These are phyloP conservation scores for Cercospora citrullina DNA, from an alignment of 2,329 filamentous ascomycete species.

Conservation along the genomic window DNA sequence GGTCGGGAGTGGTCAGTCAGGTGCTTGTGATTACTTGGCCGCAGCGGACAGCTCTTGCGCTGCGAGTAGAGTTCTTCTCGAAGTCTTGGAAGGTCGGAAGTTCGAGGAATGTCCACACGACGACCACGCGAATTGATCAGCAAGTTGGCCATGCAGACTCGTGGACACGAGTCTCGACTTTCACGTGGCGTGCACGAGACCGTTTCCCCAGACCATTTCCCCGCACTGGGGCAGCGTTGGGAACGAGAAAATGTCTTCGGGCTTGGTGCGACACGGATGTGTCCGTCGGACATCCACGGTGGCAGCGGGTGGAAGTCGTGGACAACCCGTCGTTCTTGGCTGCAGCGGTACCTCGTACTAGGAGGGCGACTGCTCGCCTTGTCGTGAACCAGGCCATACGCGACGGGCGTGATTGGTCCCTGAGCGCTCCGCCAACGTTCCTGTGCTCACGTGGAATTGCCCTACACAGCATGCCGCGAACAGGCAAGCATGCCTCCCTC, in stretches of 20 bases:
- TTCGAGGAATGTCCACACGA: slow-evolving; percentile 8
- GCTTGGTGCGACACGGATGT: background rate
- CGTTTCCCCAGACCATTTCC: slow-evolving; percentile 7
- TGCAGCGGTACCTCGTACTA: background rate
- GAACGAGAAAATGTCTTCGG: background rate
- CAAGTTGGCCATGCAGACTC: background rate
- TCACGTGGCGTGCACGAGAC: slow-evolving; percentile 6
- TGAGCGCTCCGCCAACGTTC: background rate
- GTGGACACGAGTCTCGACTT: slow-evolving; percentile 1
- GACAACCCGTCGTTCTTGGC: background rate
- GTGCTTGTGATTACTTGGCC: slow-evolving; percentile 11
- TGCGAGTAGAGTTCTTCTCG: slow-evolving; percentile 9
- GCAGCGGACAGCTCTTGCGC: slow-evolving; percentile 8
- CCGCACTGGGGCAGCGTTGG: slow-evolving; percentile 9
- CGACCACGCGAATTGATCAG: background rate
- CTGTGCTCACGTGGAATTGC: background rate
- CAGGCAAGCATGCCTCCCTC: background rate
- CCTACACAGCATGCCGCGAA: background rate
- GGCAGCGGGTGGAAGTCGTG: background rate
- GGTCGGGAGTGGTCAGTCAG: background rate
- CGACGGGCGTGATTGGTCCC: background rate
- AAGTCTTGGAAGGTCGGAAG: slow-evolving; percentile 19
- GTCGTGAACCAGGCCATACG: background rate
- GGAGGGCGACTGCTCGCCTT: background rate
- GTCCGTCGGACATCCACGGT: background rate